These are phyloP conservation scores for Fusarium verrucosum DNA, from an alignment of 2,329 filamentous ascomycete genomes.

Conservation along the genomic window DNA sequence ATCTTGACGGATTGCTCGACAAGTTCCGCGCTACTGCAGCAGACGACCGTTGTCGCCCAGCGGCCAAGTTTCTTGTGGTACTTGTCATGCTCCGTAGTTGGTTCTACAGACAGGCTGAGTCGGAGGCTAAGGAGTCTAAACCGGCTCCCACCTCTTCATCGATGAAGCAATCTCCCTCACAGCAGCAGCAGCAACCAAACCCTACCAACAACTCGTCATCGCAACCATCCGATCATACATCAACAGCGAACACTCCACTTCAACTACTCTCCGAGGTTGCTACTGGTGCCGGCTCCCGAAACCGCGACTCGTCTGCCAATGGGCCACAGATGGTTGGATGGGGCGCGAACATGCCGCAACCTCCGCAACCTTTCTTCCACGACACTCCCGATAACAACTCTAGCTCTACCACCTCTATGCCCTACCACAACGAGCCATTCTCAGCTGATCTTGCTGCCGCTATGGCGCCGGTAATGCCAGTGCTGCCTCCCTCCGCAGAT, in stretches of 20 bases:
- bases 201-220: conserved; percentile 20
- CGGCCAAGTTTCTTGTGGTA: conserved; percentile 76
- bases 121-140: conserved; percentile 27
- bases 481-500: conserved; percentile 16
- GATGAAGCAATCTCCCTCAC: conserved; percentile 24
- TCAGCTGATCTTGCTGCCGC: conserved; percentile 40
- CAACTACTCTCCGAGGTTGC: conserved; percentile 67
- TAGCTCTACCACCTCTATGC: conserved; percentile 6
- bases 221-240: conserved; percentile 29
- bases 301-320: conserved; percentile 18
- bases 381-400: conserved; percentile 38
- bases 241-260: conserved; percentile 61
- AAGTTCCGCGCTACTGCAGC: conserved; percentile 72
- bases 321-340: conserved; percentile 37
- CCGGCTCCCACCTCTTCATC: conserved; percentile 10
- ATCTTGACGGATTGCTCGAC: conserved; percentile 75
- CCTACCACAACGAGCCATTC: conserved; percentile 27
- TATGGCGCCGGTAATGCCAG: conserved; percentile 41
- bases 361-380: conserved; percentile 52
- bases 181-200: conserved; percentile 21
- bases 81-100: conserved; percentile 75
- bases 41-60: conserved; percentile 70
- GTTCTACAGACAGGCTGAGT: conserved; percentile 65
- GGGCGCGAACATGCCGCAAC: conserved; percentile 35
- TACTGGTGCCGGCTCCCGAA: conserved; percentile 48